phyloP scores from a whole-genome alignment of 495 filamentous ascomycete genomes.

The Daldinia vernicosa region DNA sequence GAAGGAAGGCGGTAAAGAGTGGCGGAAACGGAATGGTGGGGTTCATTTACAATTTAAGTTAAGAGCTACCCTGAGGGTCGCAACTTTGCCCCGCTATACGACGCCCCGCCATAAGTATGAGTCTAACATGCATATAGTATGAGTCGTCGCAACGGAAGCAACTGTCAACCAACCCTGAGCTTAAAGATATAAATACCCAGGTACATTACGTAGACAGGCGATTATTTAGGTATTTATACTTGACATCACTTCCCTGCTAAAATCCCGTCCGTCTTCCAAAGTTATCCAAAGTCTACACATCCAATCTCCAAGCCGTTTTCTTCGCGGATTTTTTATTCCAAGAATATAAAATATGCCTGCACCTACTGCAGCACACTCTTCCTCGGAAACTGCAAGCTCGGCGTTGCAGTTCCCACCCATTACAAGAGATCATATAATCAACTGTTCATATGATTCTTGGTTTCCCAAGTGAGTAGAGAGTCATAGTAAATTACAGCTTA shows the following conservation, averaged over 20 bases:
- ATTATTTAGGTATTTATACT: background rate
- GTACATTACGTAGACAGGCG: background rate
- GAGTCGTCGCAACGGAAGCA: conserved; percentile 26
- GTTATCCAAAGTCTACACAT: background rate
- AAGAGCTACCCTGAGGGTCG: conserved; percentile 17
- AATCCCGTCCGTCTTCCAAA: background rate
- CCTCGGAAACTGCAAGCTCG: conserved; percentile 27
- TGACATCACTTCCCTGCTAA: background rate
- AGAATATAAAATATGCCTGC: conserved; percentile 37
- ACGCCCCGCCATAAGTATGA: conserved; percentile 29
- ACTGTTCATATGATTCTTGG: conserved; percentile 95
- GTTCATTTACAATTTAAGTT: background rate
- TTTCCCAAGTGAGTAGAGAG: conserved; percentile 69
- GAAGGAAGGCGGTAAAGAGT: conserved; percentile 35
- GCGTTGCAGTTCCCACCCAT: conserved; percentile 77
- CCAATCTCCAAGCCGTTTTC: background rate
- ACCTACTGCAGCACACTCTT: conserved; percentile 35
- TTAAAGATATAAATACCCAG: conserved; percentile 23
- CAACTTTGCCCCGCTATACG: conserved; percentile 28
- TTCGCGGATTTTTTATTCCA: background rate
- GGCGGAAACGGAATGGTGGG: conserved; percentile 31
- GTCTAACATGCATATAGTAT: background rate
- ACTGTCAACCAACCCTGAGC: background rate
- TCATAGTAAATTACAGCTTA: background rate
- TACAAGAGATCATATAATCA: conserved; percentile 82